These are phyloP conservation scores for Aureobasidium namibiae DNA, from an alignment of 2,329 filamentous ascomycete genomes.

Conservation along the genomic window DNA sequence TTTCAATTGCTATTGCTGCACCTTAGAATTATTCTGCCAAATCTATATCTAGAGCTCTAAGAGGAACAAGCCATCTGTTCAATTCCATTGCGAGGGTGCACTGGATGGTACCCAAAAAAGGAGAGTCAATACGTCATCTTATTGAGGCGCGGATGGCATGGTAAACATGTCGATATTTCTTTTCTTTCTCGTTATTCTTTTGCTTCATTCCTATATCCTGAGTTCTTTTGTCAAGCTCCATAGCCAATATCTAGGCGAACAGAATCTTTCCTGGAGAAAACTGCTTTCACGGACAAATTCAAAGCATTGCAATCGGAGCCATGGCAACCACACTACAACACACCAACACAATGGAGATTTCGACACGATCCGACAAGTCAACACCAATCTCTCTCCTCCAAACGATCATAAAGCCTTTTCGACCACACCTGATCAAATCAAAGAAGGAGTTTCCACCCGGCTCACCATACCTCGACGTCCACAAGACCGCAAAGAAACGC, in stretches of 20 bases:
- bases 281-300: no score
- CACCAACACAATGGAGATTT: background rate
- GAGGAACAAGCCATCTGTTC: background rate
- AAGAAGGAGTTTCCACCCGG: conserved; percentile 28
- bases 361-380: conserved; percentile 26
- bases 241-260: background rate
- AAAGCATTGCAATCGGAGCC: background rate
- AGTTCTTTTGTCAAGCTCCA: no score
- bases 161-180: background rate
- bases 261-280: no score
- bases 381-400: conserved; percentile 30
- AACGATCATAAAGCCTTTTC: conserved; percentile 30
- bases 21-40: no score
- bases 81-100: background rate
- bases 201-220: no score
- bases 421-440: conserved; percentile 28
- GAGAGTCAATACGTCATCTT: background rate
- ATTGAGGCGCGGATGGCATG: background rate
- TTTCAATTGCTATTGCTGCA: no score
- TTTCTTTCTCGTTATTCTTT: background rate
- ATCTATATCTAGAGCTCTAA: no score
- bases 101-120: background rate
- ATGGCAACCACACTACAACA: background rate
- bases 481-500: conserved; percentile 25
- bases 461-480: conserved; percentile 32